Base-by-base conservation (phyloP, 2,329 filamentous ascomycete species). In the Ceratocystis cubensis region DNA sequence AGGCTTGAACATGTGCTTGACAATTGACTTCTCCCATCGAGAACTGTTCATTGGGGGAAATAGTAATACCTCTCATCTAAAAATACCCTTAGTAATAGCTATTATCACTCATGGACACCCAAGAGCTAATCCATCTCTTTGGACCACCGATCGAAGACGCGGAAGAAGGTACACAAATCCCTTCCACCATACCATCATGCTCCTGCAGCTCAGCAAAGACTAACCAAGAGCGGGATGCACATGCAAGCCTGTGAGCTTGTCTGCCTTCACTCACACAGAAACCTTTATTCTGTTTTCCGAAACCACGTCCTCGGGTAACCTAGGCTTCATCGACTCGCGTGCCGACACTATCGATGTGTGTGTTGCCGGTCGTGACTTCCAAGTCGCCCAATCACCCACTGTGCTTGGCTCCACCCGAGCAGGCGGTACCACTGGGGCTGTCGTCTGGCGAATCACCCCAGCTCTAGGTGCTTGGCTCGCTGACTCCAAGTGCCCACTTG, bases 361-460 rank as follows among this genome's bases (percentile, higher is more conserved):
- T 44, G 81, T 97, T 69, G 84, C 79, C 65, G 85, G 81, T 66
- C 81, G 80, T 64, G 89, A 96, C 72, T 84, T 91, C 68, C 83
- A 82, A 44, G 87, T 97, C 71, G 82, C 86, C 69, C 94, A 97
- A 75, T 96, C 91, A 1, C 93, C 91, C 0, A 84, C 85, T 8
- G 80, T 97, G 8, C 81, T 99, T 46, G 86, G 85, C 1, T 96
- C 91, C 1, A 83, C 85, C 69, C 84, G 91, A 41, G 81, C 84
- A 33, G 86, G 80, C 28, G 81, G 81, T 17, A 83, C 81, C 17
- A 83, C 81, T 1, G 81, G 81, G 67, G 81, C 81, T 56, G 91
- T 96, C 20, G 79, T 97, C 7, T 99, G 94, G 94, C 91, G 89
- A 75, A 88, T 96, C 70, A 93, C 91, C 0, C 91, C 92, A 7